A percentile compares a stretch with the other conserved stretches of the same genome.
Evolutionary conservation across 768 basidiomycete genomes (phyloP).

Genomic region (Hericium rajendrae): DNA sequence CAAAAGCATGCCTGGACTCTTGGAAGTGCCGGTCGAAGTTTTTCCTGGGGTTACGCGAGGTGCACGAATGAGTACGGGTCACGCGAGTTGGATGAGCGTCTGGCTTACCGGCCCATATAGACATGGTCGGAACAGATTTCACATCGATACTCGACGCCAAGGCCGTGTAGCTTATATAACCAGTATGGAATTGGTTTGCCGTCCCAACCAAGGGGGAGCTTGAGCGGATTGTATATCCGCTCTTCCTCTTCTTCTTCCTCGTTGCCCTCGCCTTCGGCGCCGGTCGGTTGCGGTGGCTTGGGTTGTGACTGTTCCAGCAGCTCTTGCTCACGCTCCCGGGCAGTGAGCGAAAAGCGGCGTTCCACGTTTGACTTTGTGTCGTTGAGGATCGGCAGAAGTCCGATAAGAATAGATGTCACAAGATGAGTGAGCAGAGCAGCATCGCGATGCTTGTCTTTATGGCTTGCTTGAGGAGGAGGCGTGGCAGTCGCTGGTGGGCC

Average conservation of each 20-base stretch:
- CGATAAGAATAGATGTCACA: conserved; percentile 52
- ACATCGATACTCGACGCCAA: conserved; percentile 96
- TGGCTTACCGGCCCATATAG: conserved; percentile 83
- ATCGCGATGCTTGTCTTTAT: conserved; percentile 44
- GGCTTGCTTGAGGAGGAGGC: conserved; percentile 21
- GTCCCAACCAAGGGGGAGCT: conserved; percentile 95
- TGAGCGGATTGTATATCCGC: conserved; percentile 95
- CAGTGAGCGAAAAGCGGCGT: conserved; percentile 90
- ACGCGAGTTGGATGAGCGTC: neutral
- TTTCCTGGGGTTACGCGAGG: conserved; percentile 44
- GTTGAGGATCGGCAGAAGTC: conserved; percentile 56
- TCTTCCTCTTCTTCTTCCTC: conserved; percentile 90
- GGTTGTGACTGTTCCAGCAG: conserved; percentile 59
- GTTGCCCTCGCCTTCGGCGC: conserved; percentile 31
- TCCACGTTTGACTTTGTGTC: conserved; percentile 97
- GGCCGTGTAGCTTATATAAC: conserved; percentile 94
- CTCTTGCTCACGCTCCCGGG: conserved; percentile 95
- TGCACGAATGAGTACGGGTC: neutral
- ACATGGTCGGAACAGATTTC: conserved; percentile 97
- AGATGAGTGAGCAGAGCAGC: conserved; percentile 70
- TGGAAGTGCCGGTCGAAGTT: conserved; percentile 97
- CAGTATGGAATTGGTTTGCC: conserved; percentile 99
- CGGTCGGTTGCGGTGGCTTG: conserved; percentile 38
- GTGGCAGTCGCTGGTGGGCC: conserved; percentile 30
- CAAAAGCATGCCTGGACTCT: conserved; percentile 95